phyloP scores from a whole-genome alignment of 1,139 yeast species.

The Blastobotrys buckinghamii region DNA sequence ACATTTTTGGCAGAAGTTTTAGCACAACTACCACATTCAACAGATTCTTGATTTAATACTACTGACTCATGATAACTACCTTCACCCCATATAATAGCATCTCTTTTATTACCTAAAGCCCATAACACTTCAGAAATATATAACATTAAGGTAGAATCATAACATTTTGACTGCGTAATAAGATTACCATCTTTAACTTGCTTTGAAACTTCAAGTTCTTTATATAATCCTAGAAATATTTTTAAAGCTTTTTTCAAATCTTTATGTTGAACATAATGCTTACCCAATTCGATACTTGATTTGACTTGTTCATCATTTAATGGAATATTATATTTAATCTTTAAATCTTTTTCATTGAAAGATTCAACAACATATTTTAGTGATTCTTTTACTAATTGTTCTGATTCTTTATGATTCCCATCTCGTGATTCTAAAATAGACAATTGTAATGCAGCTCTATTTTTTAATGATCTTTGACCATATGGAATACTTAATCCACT shows the following conservation, averaged over 20 bases:
- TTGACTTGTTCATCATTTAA: conserved; percentile 14
- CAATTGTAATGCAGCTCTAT: conserved; percentile 28
- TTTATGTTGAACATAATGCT: conserved; percentile 25
- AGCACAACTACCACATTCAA: conserved; percentile 39
- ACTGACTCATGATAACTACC: conserved; percentile 40
- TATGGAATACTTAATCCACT: conserved; percentile 30
- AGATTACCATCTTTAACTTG: background rate
- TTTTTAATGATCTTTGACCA: conserved; percentile 27
- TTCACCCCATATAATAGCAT: conserved; percentile 62
- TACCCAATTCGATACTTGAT: conserved; percentile 29
- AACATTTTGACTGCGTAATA: conserved; percentile 13
- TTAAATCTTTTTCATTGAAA: background rate
- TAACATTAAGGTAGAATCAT: conserved; percentile 43
- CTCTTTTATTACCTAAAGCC: conserved; percentile 47
- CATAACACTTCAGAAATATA: conserved; percentile 64
- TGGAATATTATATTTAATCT: background rate
- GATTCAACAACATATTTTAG: conserved; percentile 33
- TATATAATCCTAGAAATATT: conserved; percentile 29
- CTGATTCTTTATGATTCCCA: conserved; percentile 30
- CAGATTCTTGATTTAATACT: conserved; percentile 30
- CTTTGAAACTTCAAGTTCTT: background rate
- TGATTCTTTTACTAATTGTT: conserved; percentile 39
- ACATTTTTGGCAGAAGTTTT: conserved; percentile 36
- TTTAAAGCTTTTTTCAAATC: conserved; percentile 28
- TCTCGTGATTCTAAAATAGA: conserved; percentile 22